A percentile compares a stretch with the other conserved stretches of the same genome.
These are phyloP conservation scores for Gautieria morchelliformis DNA, from an alignment of 768 basidiomycete species.

Conservation along the genomic window DNA sequence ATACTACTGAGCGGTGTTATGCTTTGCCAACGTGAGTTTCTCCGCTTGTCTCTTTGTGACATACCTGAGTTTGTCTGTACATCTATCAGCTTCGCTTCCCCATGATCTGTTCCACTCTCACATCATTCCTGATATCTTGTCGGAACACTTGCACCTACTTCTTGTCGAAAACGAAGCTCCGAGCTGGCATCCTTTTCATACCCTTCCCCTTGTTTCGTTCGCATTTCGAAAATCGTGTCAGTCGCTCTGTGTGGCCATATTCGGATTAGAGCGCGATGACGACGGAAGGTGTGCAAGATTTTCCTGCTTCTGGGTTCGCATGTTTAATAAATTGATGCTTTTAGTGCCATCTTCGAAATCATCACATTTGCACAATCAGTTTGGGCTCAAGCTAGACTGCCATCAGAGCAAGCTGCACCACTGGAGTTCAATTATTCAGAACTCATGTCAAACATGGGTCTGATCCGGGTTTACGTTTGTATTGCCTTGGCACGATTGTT, in stretches of 20 bases:
- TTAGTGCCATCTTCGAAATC: not conserved
- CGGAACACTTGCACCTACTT: not conserved
- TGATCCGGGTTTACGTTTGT: not conserved
- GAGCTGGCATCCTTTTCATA: slow-evolving; percentile 3
- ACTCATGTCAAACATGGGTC: not conserved
- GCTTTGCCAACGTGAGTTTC: no score
- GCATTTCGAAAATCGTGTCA: not conserved
- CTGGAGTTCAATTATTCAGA: not conserved
- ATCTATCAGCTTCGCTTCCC: not conserved
- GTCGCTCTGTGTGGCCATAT: not conserved
- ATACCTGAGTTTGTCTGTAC: no score
- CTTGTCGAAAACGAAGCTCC: not conserved
- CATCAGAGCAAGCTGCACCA: not conserved
- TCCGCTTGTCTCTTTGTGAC: no score
- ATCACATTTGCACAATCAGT: not conserved
- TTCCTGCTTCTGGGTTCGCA: not conserved
- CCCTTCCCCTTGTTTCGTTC: not conserved
- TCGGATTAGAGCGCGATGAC: not conserved
- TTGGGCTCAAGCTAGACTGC: not conserved
- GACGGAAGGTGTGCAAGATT: not conserved
- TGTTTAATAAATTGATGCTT: not conserved
- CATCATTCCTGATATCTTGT: slow-evolving; percentile 3
- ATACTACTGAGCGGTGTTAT: no score
- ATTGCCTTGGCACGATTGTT: not conserved
- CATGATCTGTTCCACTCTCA: slow-evolving; percentile 4